These are phyloP conservation scores for Globisporangium canariense DNA, from an alignment of 352 stramenopile species.

Conservation along the genomic window DNA sequence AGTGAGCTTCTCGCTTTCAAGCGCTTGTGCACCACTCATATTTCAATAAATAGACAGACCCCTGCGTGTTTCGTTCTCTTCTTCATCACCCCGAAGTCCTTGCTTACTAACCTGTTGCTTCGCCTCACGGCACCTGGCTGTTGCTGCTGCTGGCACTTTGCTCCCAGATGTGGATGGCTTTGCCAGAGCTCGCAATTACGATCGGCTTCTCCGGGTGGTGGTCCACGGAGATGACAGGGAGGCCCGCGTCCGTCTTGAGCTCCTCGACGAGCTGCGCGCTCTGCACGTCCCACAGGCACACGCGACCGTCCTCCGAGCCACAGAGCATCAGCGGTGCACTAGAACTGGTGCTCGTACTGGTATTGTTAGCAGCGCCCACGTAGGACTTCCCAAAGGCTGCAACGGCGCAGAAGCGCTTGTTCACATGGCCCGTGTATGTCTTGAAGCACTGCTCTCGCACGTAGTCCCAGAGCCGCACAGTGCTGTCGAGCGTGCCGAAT, in stretches of 20 bases:
- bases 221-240: conserved; percentile 88
- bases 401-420: conserved; percentile 86
- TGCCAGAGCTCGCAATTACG: conserved; percentile 82
- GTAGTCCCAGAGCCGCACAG: conserved; percentile 91
- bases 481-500: conserved; percentile 88
- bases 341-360: neutral
- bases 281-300: conserved; percentile 93
- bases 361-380: no score
- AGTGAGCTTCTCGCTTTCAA: neutral
- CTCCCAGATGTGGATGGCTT: conserved; percentile 52
- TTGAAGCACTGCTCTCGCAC: conserved; percentile 55
- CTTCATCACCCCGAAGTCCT: neutral
- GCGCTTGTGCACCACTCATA: neutral
- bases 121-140: conserved; percentile 8
- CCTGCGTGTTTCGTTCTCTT: conserved; percentile 3
- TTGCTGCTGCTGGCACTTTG: conserved; percentile 22
- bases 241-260: conserved; percentile 31
- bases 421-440: conserved; percentile 71
- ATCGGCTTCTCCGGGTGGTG: conserved; percentile 58
- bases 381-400: conserved; percentile 50
- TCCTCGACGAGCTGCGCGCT: conserved; percentile 50
- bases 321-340: conserved; percentile 66
- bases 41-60: conserved; percentile 50
- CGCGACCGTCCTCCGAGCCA: conserved; percentile 90
- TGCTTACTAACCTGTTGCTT: neutral